Evolutionary conservation across 139 green algal genomes (phyloP), one percentile per base, ranked within the genome.

Genomic region (Closterium sp.): DNA sequence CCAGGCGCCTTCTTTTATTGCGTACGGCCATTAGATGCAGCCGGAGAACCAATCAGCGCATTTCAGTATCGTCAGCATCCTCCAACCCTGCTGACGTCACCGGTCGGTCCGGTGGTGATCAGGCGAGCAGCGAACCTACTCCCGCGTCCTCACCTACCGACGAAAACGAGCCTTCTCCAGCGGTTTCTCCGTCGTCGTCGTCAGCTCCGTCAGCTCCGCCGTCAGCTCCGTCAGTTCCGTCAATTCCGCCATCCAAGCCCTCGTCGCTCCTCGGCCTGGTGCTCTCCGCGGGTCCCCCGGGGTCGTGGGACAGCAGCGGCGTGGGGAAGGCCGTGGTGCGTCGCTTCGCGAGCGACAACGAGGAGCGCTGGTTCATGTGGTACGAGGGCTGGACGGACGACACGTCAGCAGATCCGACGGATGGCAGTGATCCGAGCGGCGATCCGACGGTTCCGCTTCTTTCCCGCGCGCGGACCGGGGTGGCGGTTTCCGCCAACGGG

Each of bases 301-400:
- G 38, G 10, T 35, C 88, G 28, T 93, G 91, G 91, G 91, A 93
- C 55, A 36, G 8, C 34, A 64, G 33, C 30, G 86, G 86, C 23
- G 86, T 93, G 36, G 86, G 91, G 25, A 55, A 28, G 12, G 32
- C 86, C 38, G 86, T 93, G 6, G 91, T 93, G 4, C 36, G 88
- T 7, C 35, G 91, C n/a, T 93, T 85, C 32, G 28, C 25, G 32
- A 91, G 35, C 31, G 91, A 91, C 32, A 84, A 91, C 12, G 91
- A 88, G 33, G 91, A 91, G 36, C 85, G 87, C 5, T 93, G 91
- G 91, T 88, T 43, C 86, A 93, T 93, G 86, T 93, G 86, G 86
- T 93, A 93, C 84, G 28, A 76, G 31, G 91, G 91, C 25, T 89
- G 85, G 85, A 21, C 84, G 34, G 28, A 64, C 9, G 87, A 30